Evolutionary conservation across 2,329 filamentous ascomycete genomes (phyloP), one percentile per base, ranked within the genome.

Genomic region (Neocucurbitaria cava): DNA sequence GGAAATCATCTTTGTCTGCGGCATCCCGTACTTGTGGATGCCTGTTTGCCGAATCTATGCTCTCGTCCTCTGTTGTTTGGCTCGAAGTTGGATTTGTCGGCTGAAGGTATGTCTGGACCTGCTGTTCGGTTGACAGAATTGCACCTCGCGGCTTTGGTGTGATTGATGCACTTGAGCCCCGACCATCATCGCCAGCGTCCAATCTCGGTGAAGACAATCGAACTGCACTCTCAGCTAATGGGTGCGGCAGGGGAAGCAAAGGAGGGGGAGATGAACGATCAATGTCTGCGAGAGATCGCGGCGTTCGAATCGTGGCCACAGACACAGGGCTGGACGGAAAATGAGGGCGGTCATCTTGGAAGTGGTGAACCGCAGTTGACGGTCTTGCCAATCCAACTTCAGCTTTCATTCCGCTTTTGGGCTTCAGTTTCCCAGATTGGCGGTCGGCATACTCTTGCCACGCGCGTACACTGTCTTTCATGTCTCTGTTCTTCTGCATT

Each of bases 31-130:
- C 33, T 10, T 52, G 55, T 18, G 53, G 50, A 5, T 39, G 41
- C 39, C 28, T 45, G 43, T 48, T 42, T 24, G 28, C 46, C 30
- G 68, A 62, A 10, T 70, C 62, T 10, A 58, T 44, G 11, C 44
- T 56, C 46, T 77, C 75, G 38, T 73, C 71, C 44, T 76, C 74
- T 5, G 79, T 82, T 2, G 76, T 80, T 58, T 81, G 79, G 50
- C 78, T 81, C 1, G 79, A 81, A 13, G 65, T 55, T 24, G 71
- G 42, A n/a, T 56, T 63, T 6, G 59, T 54, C n/a, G 56, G 43
- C 18, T 36, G 46, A 15, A 36, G 40, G 30, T 54, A 42, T 18
- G 38, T 31, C 41, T 52, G 40, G 6, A 44, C 11, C n/a, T 31
- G 44, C 11, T 23, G 38, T 11, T 28, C 24, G 17, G 10, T 43